Percentiles rank a stretch among this genome's conserved stretches.
Conservation (phyloP, 139 green algal genomes). For the Klebsormidium nitens region DNA sequence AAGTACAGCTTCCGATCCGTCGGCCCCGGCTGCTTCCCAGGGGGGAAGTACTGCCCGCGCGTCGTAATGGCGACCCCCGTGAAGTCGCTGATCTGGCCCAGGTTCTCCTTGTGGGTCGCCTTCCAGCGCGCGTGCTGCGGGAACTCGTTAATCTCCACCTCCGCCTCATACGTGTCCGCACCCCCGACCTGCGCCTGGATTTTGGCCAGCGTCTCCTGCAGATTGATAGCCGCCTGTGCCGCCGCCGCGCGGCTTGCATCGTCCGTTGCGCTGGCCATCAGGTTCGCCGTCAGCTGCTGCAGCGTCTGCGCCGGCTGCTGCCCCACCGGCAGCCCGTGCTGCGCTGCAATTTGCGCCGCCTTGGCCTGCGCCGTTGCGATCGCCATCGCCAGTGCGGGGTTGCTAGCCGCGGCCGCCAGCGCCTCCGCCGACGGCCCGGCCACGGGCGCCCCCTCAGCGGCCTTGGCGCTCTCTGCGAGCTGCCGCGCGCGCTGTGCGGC, state of each 20-base stretch:
- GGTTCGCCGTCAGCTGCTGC: neutral
- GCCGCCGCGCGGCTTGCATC: constrained; percentile 30
- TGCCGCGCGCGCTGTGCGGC: constrained; percentile 11
- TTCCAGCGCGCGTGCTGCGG: constrained; percentile 79
- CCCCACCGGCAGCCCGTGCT: too few relatives aligned
- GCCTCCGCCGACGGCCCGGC: constrained; percentile 4
- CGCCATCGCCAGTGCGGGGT: constrained; percentile 3
- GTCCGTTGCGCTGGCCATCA: neutral
- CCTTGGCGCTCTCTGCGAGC: too few relatives aligned
- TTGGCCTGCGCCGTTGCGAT: neutral
- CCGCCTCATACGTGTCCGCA: constrained; percentile 68
- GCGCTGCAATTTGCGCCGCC: neutral
- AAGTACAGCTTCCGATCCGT: constrained; percentile 93
- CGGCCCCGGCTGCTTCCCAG: constrained; percentile 48
- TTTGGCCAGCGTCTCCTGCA: constrained; percentile 37
- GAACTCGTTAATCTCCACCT: constrained; percentile 99
- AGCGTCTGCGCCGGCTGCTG: too few relatives aligned
- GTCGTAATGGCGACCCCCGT: constrained; percentile 81
- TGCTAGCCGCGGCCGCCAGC: neutral
- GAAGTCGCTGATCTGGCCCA: constrained; percentile 76
- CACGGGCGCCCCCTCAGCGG: neutral
- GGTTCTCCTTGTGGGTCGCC: constrained; percentile 88
- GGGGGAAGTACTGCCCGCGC: constrained; percentile 63
- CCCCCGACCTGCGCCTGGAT: constrained; percentile 9
- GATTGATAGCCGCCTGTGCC: constrained; percentile 36